phyloP scores from a whole-genome alignment of 164 flowering plant species.

The Saururus chinensis region DNA sequence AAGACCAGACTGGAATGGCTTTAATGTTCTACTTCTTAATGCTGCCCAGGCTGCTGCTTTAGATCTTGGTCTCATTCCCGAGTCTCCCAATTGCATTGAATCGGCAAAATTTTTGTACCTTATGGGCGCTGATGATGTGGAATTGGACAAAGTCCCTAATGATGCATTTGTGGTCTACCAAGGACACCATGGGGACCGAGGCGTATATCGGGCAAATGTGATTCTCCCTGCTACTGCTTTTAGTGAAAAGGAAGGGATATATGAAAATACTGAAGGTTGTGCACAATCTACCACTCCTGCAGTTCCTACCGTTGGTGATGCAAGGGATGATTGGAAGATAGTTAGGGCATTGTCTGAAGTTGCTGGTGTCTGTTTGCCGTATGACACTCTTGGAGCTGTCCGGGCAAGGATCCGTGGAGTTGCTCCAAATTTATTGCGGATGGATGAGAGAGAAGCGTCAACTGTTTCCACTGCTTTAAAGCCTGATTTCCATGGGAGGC shows the following conservation, averaged over 20 bases:
- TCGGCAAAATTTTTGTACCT: constrained; percentile 76
- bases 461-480: constrained; percentile 30
- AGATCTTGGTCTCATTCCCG: constrained; percentile 90
- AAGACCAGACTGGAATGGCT: constrained; percentile 91
- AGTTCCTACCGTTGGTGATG: constrained; percentile 96
- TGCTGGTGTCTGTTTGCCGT: constrained; percentile 55
- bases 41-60: constrained; percentile 97
- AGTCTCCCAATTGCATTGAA: constrained; percentile 48
- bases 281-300: constrained; percentile 79
- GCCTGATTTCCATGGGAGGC: constrained; percentile 34
- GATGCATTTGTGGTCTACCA: constrained; percentile 98
- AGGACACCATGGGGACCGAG: constrained; percentile 89
- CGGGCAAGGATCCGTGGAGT: constrained; percentile 57
- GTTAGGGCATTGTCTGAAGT: constrained; percentile 88
- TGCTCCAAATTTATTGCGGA: constrained; percentile 72
- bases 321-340: constrained; percentile 98
- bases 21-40: constrained; percentile 73
- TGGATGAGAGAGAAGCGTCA: constrained; percentile 71
- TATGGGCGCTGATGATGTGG: constrained; percentile 94
- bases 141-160: constrained; percentile 57
- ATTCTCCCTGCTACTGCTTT: constrained; percentile 88
- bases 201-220: constrained; percentile 91
- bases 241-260: constrained; percentile 89
- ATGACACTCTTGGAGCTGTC: constrained; percentile 47
- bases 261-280: constrained; percentile 91